Evolutionary conservation across 805 yeast genomes (phyloP).

Genomic region (Naumovozyma castellii): DNA sequence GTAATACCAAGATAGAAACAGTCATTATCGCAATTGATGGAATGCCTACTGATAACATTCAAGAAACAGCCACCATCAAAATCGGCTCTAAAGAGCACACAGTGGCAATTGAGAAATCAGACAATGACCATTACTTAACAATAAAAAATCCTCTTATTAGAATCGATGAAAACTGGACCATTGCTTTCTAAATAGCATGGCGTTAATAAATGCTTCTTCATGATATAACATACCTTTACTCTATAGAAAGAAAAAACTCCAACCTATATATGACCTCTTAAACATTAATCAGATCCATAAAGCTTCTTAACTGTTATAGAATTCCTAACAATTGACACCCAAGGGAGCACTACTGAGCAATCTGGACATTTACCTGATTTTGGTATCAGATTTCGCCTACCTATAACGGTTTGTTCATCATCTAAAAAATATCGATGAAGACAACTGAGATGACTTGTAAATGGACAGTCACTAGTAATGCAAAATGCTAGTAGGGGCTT

Average conservation of each 20-base stretch:
- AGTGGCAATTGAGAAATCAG: constrained; percentile 20
- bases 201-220: not conserved
- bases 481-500: constrained; percentile 33
- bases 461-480: constrained; percentile 25
- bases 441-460: constrained; percentile 34
- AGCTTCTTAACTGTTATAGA: constrained; percentile 15
- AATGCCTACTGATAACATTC: not conserved
- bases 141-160: constrained; percentile 45
- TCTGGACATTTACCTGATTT: constrained; percentile 22
- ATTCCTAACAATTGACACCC: constrained; percentile 24
- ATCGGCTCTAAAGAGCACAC: constrained; percentile 35
- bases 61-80: constrained; percentile 18
- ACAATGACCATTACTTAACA: constrained; percentile 13
- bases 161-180: constrained; percentile 40
- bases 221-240: constrained; percentile 3
- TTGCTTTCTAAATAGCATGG: constrained; percentile 28
- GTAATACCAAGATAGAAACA: constrained; percentile 42
- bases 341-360: constrained; percentile 19
- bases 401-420: constrained; percentile 9
- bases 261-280: no score
- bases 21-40: constrained; percentile 40
- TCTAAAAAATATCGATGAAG: constrained; percentile 22
- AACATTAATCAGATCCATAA: constrained; percentile 4
- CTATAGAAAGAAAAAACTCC: no score
- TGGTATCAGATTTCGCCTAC: constrained; percentile 21